A percentile compares a stretch with the other conserved stretches of the same genome.
phyloP scores from a whole-genome alignment of 2,329 filamentous ascomycete genomes.

The Exophiala alcalophila region DNA sequence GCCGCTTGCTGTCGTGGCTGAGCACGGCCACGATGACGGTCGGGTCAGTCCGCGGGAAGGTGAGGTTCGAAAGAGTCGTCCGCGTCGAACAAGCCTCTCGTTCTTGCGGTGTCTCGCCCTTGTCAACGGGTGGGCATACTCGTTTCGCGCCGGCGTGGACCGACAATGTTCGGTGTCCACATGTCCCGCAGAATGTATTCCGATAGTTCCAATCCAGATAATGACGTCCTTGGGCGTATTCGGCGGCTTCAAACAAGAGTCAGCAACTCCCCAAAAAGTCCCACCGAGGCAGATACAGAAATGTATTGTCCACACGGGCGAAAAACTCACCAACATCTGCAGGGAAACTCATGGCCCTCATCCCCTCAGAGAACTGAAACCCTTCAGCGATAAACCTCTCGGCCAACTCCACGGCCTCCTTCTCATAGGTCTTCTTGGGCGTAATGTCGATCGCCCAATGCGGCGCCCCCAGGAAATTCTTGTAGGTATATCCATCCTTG shows the following conservation, averaged over 20 bases:
- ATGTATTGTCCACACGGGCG: neutral
- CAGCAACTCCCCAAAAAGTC: neutral
- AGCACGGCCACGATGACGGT: constrained; percentile 94
- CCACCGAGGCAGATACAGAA: neutral
- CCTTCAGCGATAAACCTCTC: constrained; percentile 60
- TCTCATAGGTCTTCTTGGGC: constrained; percentile 61
- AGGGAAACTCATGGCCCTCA: constrained; percentile 60
- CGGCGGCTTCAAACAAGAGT: constrained; percentile 63
- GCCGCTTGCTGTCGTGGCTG: constrained; percentile 69
- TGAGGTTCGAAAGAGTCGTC: constrained; percentile 82
- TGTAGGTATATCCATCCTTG: constrained; percentile 44
- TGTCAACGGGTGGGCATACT: constrained; percentile 44
- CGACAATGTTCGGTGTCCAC: constrained; percentile 72
- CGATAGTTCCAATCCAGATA: constrained; percentile 91
- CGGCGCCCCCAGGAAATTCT: constrained; percentile 71
- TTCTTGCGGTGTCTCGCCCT: constrained; percentile 44
- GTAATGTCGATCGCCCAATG: constrained; percentile 91
- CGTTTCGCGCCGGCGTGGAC: constrained; percentile 47
- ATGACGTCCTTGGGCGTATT: constrained; percentile 84
- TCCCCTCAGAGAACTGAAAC: constrained; percentile 63
- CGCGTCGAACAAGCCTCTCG: constrained; percentile 76
- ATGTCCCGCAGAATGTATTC: constrained; percentile 88
- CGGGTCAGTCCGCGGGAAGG: constrained; percentile 87
- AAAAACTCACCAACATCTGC: constrained; percentile 57
- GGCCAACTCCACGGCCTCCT: constrained; percentile 61